These are phyloP conservation scores for Helotiales sp. DNA, from an alignment of 2,329 filamentous ascomycete species.

Conservation along the genomic window DNA sequence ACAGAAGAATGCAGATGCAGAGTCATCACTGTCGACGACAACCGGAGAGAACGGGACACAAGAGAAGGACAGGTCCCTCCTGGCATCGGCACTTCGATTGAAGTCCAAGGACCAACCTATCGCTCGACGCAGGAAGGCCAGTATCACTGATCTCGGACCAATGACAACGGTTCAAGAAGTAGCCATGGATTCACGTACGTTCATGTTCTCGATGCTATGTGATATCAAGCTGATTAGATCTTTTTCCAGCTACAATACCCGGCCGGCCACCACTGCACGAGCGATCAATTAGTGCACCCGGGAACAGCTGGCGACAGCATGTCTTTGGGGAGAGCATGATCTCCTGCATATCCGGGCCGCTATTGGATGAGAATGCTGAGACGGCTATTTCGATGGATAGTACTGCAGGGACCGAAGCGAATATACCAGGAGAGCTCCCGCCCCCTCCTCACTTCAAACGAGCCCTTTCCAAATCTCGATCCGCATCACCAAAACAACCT, in stretches of 20 bases:
- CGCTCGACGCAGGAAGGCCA: conserved; percentile 60
- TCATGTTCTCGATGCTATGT: background rate
- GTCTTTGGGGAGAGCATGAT: conserved; percentile 39
- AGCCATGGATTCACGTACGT: conserved; percentile 70
- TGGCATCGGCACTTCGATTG: conserved; percentile 45
- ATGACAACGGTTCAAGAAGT: conserved; percentile 70
- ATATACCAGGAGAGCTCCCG: conserved; percentile 5
- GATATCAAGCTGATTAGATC: conserved; percentile 12
- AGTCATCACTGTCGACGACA: conserved; percentile 38
- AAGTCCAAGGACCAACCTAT: conserved; percentile 59
- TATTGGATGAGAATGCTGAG: conserved; percentile 38
- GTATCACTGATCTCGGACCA: conserved; percentile 62
- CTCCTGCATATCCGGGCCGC: conserved; percentile 34
- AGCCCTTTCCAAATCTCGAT: conserved; percentile 10
- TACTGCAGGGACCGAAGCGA: conserved; percentile 12
- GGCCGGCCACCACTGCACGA: conserved; percentile 64
- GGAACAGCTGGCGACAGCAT: conserved; percentile 47
- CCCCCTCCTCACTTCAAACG: conserved; percentile 1
- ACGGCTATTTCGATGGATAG: conserved; percentile 19
- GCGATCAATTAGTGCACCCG: conserved; percentile 63
- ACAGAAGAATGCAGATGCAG: conserved; percentile 48
- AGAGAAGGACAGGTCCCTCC: conserved; percentile 39
- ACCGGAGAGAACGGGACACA: conserved; percentile 37
- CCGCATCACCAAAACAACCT: conserved; percentile 37
- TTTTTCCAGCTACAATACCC: conserved; percentile 60